A percentile compares a stretch with the other conserved stretches of the same genome.
Evolutionary conservation across 1,139 yeast species (phyloP).

Genomic region (Taiozyma sp.): DNA sequence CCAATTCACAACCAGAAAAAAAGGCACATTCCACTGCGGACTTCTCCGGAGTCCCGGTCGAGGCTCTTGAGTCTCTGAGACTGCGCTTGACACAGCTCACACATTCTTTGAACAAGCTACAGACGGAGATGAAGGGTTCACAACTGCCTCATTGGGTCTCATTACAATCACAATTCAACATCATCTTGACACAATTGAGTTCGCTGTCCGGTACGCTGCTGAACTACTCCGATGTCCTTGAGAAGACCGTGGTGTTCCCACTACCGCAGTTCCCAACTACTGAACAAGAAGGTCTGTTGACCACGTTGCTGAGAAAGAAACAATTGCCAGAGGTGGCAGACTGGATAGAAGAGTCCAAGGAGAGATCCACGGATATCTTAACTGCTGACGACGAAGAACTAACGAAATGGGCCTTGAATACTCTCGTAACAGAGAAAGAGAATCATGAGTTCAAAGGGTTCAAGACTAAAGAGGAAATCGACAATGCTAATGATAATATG

Average conservation of each 20-base stretch:
- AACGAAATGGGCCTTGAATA: constrained; percentile 57
- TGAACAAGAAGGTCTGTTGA: constrained; percentile 74
- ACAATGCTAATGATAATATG: constrained; percentile 11
- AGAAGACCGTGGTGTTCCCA: constrained; percentile 75
- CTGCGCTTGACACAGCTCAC: constrained; percentile 50
- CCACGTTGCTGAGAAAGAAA: constrained; percentile 82
- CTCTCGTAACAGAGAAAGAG: constrained; percentile 47
- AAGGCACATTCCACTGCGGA: constrained; percentile 2
- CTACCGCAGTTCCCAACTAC: constrained; percentile 79
- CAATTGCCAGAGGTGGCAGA: constrained; percentile 86
- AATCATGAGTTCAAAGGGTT: constrained; percentile 63
- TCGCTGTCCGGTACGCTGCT: constrained; percentile 69
- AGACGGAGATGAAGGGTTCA: constrained; percentile 36
- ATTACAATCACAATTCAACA: constrained; percentile 77
- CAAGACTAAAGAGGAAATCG: constrained; percentile 46
- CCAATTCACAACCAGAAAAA: background rate
- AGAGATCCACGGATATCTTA: constrained; percentile 30
- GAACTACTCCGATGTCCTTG: constrained; percentile 53
- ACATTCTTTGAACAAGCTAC: constrained; percentile 40
- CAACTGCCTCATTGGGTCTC: constrained; percentile 40
- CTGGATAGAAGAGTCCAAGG: constrained; percentile 67
- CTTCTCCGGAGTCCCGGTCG: constrained; percentile 47
- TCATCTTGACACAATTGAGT: constrained; percentile 73
- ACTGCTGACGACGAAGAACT: constrained; percentile 46
- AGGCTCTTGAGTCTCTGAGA: constrained; percentile 55